Evolutionary conservation across 495 filamentous ascomycete species (phyloP), one percentile per base, ranked within the genome.

Genomic region (Bacidia gigantensis): DNA sequence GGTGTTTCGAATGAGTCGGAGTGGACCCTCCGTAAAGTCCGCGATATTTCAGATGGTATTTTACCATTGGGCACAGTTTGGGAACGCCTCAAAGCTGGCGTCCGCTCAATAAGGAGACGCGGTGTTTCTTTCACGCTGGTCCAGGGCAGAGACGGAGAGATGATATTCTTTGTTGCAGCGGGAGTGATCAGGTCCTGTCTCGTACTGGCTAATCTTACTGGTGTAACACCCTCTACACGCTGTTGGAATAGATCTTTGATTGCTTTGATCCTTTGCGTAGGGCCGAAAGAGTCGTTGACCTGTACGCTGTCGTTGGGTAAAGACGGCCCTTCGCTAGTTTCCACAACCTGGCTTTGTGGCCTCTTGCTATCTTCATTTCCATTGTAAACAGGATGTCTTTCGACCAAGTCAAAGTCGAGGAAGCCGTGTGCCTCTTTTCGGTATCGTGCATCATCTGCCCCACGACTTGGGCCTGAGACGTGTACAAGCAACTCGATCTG

Each of bases 401-500:
- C 64, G 2, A 55, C 44, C 17, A 71, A 61, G 49, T 79, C 66
- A 50, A 84, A 86, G 45, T 71, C 63, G 3, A 84, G 53, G 52
- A 84, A 84, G 11, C 77, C 80, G 12, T 66, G 62, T 18, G 81
- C 78, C 39, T 84, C 70, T 17, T 71, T 72, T 23, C 81, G 68
- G 63, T 89, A 86, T 53, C 65, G 63, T 2, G 69, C 69, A 64
- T 89, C 84, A 55, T 87, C 80, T 40, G 58, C 59, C 24, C 63
- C 71, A 46, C 64, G 69, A 62, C 80, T 79, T 46, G 83, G 78
- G 26, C 82, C 84, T 26, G 77, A 69, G 58, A 81, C 72, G 64
- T 87, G 84, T 20, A 86, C 76, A 46, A 87, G 70, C 44, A 87
- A 79, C 67, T 87, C 81, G 43, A 64, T 51, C 17, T 35, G 39